Percentiles rank a stretch among this genome's conserved stretches.
Conservation (phyloP, 176 grass and related monocot species). For the Areca catechu region DNA sequence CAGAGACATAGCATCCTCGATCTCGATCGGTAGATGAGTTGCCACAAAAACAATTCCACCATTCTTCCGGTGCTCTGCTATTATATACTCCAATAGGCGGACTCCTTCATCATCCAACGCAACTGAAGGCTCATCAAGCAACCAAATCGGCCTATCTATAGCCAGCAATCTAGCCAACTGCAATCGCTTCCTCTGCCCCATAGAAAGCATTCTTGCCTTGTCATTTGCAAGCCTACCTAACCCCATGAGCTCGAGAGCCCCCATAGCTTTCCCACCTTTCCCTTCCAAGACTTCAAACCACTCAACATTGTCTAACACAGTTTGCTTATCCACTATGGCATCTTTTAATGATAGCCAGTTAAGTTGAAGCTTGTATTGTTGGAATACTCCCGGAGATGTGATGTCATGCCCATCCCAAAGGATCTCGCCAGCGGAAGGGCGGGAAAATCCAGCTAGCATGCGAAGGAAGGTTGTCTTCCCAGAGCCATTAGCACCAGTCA, state of each 20-base stretch:
- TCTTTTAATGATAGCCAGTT: slow-evolving; percentile 90
- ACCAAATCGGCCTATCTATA: slow-evolving; percentile 84
- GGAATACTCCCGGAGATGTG: slow-evolving; percentile 69
- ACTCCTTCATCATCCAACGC: slow-evolving; percentile 70
- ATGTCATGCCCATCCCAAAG: slow-evolving; percentile 83
- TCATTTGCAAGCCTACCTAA: slow-evolving; percentile 83
- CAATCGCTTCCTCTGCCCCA: slow-evolving; percentile 85
- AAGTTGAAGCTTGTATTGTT: slow-evolving; percentile 92
- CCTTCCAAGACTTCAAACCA: slow-evolving; percentile 98
- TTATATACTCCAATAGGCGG: slow-evolving; percentile 63
- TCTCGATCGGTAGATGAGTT: slow-evolving; percentile 62
- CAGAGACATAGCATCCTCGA: slow-evolving; percentile 80
- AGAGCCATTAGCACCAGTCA: slow-evolving; percentile 86
- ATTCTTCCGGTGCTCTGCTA: slow-evolving; percentile 81
- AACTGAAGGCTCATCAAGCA: slow-evolving; percentile 91
- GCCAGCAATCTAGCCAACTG: slow-evolving; percentile 72
- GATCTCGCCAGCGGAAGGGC: slow-evolving; percentile 72
- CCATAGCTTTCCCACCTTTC: slow-evolving; percentile 45
- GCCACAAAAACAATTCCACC: slow-evolving; percentile 92
- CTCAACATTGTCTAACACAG: slow-evolving; percentile 86
- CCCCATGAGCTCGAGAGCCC: slow-evolving; percentile 80
- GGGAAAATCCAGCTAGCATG: slow-evolving; percentile 84
- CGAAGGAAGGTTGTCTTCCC: slow-evolving; percentile 87
- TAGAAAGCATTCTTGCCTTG: slow-evolving; percentile 90
- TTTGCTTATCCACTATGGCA: slow-evolving; percentile 73